These are phyloP conservation scores for Trichosphaerium sp. DNA, from an alignment of 78 protist genomes.

Conservation along the genomic window DNA sequence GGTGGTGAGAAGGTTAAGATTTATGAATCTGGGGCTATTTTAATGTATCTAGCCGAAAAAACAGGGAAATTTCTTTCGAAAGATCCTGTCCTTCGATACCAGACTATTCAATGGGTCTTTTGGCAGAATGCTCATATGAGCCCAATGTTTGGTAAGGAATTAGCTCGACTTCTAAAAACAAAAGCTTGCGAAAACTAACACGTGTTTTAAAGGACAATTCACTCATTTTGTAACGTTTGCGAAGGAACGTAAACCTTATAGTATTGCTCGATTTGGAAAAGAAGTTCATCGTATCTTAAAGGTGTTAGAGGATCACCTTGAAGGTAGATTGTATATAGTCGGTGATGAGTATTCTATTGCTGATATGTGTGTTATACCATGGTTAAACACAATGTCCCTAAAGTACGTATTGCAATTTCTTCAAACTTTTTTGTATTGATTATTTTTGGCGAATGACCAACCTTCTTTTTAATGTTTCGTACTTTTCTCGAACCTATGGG, in stretches of 20 bases:
- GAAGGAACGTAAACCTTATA: slow-evolving; percentile 22
- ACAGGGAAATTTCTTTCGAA: slow-evolving; percentile 24
- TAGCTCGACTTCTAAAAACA: background rate
- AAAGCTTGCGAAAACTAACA: background rate
- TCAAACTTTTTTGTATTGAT: no score
- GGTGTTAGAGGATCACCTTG: slow-evolving; percentile 58
- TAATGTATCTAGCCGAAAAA: slow-evolving; percentile 68
- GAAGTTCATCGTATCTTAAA: slow-evolving; percentile 46
- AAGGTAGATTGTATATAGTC: slow-evolving; percentile 19
- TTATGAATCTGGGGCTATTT: slow-evolving; percentile 58
- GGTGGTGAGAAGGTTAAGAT: slow-evolving; percentile 21
- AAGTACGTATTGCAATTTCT: no score
- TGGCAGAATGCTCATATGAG: slow-evolving; percentile 61
- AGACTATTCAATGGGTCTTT: slow-evolving; percentile 58
- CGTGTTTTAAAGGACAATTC: slow-evolving; percentile 27
- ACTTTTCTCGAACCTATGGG: no score
- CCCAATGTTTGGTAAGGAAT: slow-evolving; percentile 20
- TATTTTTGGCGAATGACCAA: no score
- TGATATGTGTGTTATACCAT: slow-evolving; percentile 49
- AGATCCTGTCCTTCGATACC: slow-evolving; percentile 12
- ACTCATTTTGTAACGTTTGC: slow-evolving; percentile 61
- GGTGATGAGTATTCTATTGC: slow-evolving; percentile 65
- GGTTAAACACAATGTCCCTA: slow-evolving; percentile 17
- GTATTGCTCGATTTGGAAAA: slow-evolving; percentile 49
- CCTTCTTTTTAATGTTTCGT: no score